A percentile compares a stretch with the other conserved stretches of the same genome.
These are phyloP conservation scores for Leishmania gerbilli DNA, from an alignment of 208 protist genomes.

Conservation along the genomic window DNA sequence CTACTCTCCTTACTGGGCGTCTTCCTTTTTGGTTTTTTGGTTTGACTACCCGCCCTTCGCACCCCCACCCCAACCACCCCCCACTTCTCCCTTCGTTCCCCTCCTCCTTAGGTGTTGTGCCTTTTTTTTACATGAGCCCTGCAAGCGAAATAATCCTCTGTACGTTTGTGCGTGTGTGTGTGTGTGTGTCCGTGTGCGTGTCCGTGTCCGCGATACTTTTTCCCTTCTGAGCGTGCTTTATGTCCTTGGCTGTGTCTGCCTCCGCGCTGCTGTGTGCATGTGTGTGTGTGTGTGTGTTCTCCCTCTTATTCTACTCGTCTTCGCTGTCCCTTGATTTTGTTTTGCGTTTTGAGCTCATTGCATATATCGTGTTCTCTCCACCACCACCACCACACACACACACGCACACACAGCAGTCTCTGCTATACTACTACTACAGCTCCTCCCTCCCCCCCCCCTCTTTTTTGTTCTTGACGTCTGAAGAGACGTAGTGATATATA, in stretches of 20 bases:
- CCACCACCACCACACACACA: neutral
- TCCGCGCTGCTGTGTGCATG: neutral
- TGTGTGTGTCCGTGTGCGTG: no score
- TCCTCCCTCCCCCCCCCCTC: neutral
- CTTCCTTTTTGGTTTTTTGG: neutral
- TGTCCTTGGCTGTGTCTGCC: neutral
- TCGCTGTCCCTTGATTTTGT: neutral
- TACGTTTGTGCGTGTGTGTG: neutral
- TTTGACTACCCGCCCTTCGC: neutral
- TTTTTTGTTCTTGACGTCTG: neutral
- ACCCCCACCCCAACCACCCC: no score
- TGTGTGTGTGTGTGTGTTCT: neutral
- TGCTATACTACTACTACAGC: no score
- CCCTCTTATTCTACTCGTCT: neutral
- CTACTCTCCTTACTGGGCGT: neutral
- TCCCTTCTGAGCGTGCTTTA: neutral
- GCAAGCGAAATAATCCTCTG: neutral
- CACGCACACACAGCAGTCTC: neutral
- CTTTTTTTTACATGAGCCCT: neutral
- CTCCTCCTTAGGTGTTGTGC: neutral
- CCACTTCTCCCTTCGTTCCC: neutral
- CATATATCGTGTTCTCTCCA: neutral
- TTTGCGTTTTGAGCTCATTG: neutral
- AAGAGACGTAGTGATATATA: neutral
- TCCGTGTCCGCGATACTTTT: neutral